These are phyloP conservation scores for Farysia itapuensis DNA, from an alignment of 1,284 basidiomycete genomes.

Conservation along the genomic window DNA sequence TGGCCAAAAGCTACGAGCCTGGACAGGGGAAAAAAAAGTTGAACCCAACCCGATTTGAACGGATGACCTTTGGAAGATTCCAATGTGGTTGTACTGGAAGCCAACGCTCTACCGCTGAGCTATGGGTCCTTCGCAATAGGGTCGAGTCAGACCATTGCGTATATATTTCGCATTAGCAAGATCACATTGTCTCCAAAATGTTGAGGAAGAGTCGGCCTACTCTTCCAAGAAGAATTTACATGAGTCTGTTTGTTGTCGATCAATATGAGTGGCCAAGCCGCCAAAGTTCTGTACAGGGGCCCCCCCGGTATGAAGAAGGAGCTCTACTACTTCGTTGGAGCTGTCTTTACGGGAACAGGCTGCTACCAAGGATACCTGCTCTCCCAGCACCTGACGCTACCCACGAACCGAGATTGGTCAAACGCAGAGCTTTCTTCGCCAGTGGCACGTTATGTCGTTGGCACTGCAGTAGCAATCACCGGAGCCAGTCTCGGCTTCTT, in stretches of 20 bases:
- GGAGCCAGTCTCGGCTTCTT: conserved; percentile 21
- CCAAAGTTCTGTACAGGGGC: conserved; percentile 31
- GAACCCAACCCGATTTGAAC: conserved; percentile 43
- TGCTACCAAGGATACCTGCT: conserved; percentile 35
- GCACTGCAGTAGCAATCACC: conserved; percentile 8
- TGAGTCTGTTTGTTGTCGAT: no score
- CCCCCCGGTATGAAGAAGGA: conserved; percentile 34
- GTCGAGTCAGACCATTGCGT: neutral
- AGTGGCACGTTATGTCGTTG: conserved; percentile 19
- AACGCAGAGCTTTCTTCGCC: conserved; percentile 30
- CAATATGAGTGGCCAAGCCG: neutral
- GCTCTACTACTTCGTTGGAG: conserved; percentile 36
- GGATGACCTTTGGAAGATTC: conserved; percentile 37
- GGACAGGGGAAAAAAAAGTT: conserved; percentile 6
- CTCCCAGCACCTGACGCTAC: conserved; percentile 38
- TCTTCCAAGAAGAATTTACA: no score
- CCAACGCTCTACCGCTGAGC: conserved; percentile 31
- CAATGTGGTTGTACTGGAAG: conserved; percentile 16
- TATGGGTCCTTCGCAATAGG: conserved; percentile 7
- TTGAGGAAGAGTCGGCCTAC: no score
- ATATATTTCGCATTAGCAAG: no score
- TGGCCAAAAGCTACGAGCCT: neutral
- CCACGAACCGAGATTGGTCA: conserved; percentile 20
- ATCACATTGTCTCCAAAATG: no score
- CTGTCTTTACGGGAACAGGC: conserved; percentile 17